Conservation (phyloP, 441 rosid genomes). For the Eruca vesicaria region DNA sequence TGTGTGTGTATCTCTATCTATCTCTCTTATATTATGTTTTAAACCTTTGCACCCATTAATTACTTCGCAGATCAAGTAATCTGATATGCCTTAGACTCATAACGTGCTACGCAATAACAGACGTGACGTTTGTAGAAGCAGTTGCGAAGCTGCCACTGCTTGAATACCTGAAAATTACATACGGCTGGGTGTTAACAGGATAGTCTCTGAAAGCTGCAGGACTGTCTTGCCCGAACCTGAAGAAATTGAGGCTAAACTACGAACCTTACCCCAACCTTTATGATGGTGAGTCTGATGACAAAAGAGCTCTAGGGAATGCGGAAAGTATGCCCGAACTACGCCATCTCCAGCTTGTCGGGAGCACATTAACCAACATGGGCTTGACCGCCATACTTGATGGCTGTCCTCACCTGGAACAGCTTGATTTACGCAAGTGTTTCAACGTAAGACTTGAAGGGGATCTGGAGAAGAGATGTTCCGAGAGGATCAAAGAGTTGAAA, state of each 20-base stretch:
- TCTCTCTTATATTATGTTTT: too few relatives aligned
- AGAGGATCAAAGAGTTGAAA: background rate
- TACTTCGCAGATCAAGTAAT: too few relatives aligned
- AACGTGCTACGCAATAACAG: background rate
- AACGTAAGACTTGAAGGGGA: background rate
- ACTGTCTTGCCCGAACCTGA: background rate
- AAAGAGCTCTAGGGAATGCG: background rate
- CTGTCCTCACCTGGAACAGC: background rate
- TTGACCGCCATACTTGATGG: background rate
- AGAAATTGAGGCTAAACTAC: background rate
- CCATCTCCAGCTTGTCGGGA: background rate
- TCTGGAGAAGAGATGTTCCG: background rate
- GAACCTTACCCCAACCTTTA: background rate
- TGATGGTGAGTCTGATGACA: background rate
- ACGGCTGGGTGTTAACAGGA: background rate
- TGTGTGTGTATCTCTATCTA: too few relatives aligned
- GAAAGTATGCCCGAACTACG: background rate
- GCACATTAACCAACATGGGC: background rate
- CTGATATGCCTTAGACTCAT: too few relatives aligned
- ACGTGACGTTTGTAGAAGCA: background rate
- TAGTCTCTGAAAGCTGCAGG: background rate
- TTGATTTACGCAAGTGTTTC: background rate
- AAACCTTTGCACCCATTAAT: too few relatives aligned
- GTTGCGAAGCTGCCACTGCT: background rate
- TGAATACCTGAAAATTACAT: background rate